Evolutionary conservation across 345 rosid species (phyloP).

Genomic region (Eucalyptus marginata): DNA sequence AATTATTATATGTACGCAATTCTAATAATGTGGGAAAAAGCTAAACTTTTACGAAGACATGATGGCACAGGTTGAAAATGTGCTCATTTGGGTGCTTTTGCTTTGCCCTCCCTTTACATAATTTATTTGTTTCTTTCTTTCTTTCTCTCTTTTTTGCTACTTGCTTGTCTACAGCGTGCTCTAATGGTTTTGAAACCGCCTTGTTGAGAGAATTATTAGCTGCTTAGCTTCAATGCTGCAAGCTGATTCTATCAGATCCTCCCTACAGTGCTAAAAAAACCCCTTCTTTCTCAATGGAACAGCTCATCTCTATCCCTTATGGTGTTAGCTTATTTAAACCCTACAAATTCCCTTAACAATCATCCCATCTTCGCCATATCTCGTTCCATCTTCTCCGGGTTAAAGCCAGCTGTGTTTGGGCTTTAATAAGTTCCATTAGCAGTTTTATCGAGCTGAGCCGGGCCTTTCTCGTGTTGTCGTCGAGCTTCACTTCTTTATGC

Average conservation of each 20-base stretch:
- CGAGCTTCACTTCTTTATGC: no score
- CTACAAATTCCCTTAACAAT: not conserved
- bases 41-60: constrained; percentile 1
- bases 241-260: not conserved
- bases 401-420: not conserved
- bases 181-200: not conserved
- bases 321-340: not conserved
- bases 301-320: not conserved
- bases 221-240: not conserved
- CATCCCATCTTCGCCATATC: not conserved
- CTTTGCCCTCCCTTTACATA: not conserved
- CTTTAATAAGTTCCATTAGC: not conserved
- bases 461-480: no score
- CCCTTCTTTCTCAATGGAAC: not conserved
- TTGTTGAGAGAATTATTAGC: no score
- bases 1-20: not conserved
- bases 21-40: not conserved
- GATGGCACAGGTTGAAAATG: constrained; percentile 2
- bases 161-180: not conserved
- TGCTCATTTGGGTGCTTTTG: not conserved
- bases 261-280: not conserved
- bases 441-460: no score
- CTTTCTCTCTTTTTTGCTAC: not conserved
- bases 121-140: not conserved
- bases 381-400: not conserved